phyloP scores from a whole-genome alignment of 768 basidiomycete genomes.

The Neoboletus subvelutipes region DNA sequence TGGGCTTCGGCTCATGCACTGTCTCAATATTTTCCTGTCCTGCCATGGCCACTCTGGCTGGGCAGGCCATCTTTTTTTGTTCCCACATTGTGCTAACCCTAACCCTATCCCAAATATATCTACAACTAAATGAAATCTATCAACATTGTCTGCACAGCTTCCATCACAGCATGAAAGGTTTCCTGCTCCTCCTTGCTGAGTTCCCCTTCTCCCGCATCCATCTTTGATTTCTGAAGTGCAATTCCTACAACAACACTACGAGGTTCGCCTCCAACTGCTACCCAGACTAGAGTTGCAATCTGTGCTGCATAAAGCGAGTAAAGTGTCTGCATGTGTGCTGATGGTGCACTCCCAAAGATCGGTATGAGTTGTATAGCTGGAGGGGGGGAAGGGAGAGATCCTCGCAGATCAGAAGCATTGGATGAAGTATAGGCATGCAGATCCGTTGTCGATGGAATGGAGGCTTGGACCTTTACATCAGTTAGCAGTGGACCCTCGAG shows the following conservation, averaged over 20 bases:
- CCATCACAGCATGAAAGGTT: conserved; percentile 52
- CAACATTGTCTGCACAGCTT: conserved; percentile 41
- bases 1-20: conserved; percentile 72
- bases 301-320: conserved; percentile 85
- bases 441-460: conserved; percentile 62
- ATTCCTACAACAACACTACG: conserved; percentile 74
- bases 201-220: conserved; percentile 20
- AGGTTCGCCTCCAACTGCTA: conserved; percentile 44
- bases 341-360: conserved; percentile 72
- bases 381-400: conserved; percentile 55
- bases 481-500: conserved; percentile 7
- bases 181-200: conserved; percentile 42
- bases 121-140: no score
- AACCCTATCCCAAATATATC: no score
- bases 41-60: conserved; percentile 56
- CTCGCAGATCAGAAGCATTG: conserved; percentile 34
- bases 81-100: conserved; percentile 20
- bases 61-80: conserved; percentile 41
- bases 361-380: conserved; percentile 75
- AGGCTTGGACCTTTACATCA: conserved; percentile 68
- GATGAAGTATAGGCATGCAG: conserved; percentile 42
- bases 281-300: conserved; percentile 83
- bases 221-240: conserved; percentile 50
- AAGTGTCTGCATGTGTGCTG: conserved; percentile 65
- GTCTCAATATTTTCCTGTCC: conserved; percentile 81